Base-by-base conservation (phyloP, 2,329 filamentous ascomycete species). In the Ascochyta viciae-villosae region DNA sequence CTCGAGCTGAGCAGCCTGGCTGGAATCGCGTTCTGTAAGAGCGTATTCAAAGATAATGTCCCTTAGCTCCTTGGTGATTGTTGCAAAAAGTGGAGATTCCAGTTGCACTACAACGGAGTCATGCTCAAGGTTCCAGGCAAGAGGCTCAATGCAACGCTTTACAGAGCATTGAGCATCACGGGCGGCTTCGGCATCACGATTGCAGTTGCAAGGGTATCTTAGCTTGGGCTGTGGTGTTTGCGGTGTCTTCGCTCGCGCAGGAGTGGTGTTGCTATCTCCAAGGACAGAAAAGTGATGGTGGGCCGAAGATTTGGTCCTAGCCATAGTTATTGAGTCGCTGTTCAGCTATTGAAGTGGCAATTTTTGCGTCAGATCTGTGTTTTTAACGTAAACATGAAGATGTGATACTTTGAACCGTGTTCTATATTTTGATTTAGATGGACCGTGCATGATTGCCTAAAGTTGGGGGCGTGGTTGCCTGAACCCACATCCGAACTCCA, bases 11-110 rank as follows among this genome's bases (percentile, higher is more conserved):
- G 16, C 12, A 12, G 4, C 2, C 2, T 27, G n/a, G n/a, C 13
- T 16, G 22, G 9, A 31, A 10, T 19, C 23, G 23, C 10, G 39
- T 13, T 60, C 57, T 5, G 54, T 61, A n/a, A 64, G 59, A 6
- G 60, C 60, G 24, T 60, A 65, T 33, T 46, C 52, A 12, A 49
- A 67, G 8, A 69, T 54, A 22, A 64, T 38, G 22, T 65, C 57
- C 26, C 64, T 53, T 9, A 69, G 41, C 16, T 69, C 66, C 13
- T 39, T 57, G 1, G 64, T 61, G 3, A 68, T 22, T 6, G 39
- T 48, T 1, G 46, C 50, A 35, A 57, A 69, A 2, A 68, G 39
- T 3, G 50, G 50, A 26, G 51, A 60, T 8, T 48, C 50, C 23
- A 37, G 42, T 9, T 69, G 64, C 5, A 43, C 23, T 4, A 42